Percentiles rank a stretch among this genome's conserved stretches.
Conservation (phyloP, 2,329 filamentous ascomycete species). For the Aspergillus sp. region DNA sequence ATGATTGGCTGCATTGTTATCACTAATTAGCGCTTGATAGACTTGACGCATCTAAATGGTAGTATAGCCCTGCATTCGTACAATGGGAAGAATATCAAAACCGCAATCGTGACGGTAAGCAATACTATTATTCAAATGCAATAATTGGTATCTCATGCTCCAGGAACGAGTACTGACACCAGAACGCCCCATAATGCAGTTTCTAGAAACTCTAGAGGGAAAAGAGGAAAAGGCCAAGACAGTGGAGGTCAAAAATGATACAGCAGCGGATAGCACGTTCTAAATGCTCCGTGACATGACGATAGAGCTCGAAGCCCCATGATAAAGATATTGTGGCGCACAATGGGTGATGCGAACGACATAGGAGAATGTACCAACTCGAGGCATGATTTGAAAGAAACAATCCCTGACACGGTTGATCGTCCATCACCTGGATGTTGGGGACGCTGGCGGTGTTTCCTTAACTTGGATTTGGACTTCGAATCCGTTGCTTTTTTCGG, state of each 20-base stretch:
- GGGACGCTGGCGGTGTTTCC: constrained; percentile 30
- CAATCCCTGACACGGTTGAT: background rate
- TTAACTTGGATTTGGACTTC: constrained; percentile 31
- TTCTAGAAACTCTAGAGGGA: constrained; percentile 15
- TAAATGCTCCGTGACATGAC: background rate
- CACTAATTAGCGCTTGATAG: background rate
- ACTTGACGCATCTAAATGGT: background rate
- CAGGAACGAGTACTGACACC: constrained; percentile 9
- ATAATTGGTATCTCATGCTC: constrained; percentile 30
- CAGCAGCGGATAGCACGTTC: background rate
- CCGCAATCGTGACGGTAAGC: background rate
- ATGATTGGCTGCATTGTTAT: background rate
- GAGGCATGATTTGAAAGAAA: background rate
- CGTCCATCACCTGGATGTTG: background rate
- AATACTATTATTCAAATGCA: constrained; percentile 10
- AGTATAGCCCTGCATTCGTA: background rate
- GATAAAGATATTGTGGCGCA: background rate
- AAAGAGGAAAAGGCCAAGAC: background rate
- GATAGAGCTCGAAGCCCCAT: background rate
- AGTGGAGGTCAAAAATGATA: background rate
- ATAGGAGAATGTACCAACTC: background rate
- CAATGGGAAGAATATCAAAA: background rate
- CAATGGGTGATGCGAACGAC: background rate
- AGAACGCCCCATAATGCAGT: constrained; percentile 17
- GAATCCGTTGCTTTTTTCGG: background rate